phyloP scores from a whole-genome alignment of 352 stramenopile species.

The Lagenidium giganteum region DNA sequence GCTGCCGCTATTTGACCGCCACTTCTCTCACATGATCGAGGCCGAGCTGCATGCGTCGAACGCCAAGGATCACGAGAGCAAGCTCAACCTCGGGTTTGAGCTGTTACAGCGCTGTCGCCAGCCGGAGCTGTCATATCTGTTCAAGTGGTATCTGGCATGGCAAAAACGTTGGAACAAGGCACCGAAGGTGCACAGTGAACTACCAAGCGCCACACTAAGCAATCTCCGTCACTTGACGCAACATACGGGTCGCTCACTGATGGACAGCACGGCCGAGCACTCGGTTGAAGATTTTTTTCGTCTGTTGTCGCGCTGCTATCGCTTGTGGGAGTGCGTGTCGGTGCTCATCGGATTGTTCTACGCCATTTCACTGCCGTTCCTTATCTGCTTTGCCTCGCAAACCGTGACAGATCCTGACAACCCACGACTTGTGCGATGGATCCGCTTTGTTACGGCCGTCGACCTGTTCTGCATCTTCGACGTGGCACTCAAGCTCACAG shows the following conservation, averaged over 20 bases:
- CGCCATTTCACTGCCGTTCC: constrained; percentile 45
- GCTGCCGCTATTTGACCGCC: constrained; percentile 48
- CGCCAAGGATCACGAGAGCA: constrained; percentile 47
- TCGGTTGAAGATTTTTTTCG: constrained; percentile 50
- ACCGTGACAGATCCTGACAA: constrained; percentile 14
- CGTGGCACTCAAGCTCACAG: constrained; percentile 44
- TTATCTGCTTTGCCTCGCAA: constrained; percentile 52
- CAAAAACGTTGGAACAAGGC: constrained; percentile 12
- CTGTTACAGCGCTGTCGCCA: constrained; percentile 42
- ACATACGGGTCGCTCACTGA: not conserved
- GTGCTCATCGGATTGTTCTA: constrained; percentile 52
- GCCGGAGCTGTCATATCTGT: constrained; percentile 54
- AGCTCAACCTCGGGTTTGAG: constrained; percentile 51
- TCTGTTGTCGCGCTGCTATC: constrained; percentile 35
- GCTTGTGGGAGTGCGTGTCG: constrained; percentile 48
- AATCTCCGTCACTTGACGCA: too few relatives aligned
- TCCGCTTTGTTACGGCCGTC: constrained; percentile 29
- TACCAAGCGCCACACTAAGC: too few relatives aligned
- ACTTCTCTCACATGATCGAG: constrained; percentile 53
- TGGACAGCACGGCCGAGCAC: not conserved
- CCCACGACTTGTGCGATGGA: constrained; percentile 19
- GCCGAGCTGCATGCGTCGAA: constrained; percentile 57
- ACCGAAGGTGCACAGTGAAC: too few relatives aligned
- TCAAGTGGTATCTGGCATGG: constrained; percentile 39
- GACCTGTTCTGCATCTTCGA: constrained; percentile 54